Percentiles rank a stretch among this genome's conserved stretches.
Conservation (phyloP, 2,329 filamentous ascomycete species). For the Ophiocordyceps sinensis region DNA sequence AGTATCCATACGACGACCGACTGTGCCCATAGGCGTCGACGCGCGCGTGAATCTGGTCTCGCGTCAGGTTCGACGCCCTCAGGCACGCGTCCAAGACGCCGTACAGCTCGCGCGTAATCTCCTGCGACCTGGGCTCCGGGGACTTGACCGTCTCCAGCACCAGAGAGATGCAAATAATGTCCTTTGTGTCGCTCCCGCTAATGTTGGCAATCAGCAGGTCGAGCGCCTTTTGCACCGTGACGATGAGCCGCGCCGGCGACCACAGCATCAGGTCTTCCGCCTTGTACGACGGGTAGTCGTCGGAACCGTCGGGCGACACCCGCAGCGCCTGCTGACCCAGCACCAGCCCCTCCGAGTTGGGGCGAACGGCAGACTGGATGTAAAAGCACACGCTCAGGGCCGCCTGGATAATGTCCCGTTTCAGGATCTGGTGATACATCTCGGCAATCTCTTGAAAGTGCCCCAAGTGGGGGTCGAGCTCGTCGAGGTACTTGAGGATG, state of each 20-base stretch:
- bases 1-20: constrained; percentile 13
- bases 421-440: constrained; percentile 38
- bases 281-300: constrained; percentile 19
- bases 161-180: constrained; percentile 32
- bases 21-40: constrained; percentile 13
- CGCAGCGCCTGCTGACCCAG: constrained; percentile 16
- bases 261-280: constrained; percentile 24
- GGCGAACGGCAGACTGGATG: constrained; percentile 22
- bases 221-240: constrained; percentile 31
- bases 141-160: constrained; percentile 31
- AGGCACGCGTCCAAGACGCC: constrained; percentile 29
- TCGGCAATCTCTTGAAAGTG: constrained; percentile 33
- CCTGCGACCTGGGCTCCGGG: constrained; percentile 25
- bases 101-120: constrained; percentile 25
- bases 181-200: constrained; percentile 34
- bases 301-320: constrained; percentile 19
- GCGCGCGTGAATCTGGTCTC: constrained; percentile 16
- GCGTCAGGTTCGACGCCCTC: constrained; percentile 26
- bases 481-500: constrained; percentile 39
- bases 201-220: constrained; percentile 30
- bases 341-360: constrained; percentile 14
- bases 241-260: constrained; percentile 25
- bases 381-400: constrained; percentile 42
- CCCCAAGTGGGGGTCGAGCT: constrained; percentile 31
- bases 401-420: constrained; percentile 39